These are phyloP conservation scores for Acer yangbiense DNA, from an alignment of 345 rosid species.

Conservation along the genomic window DNA sequence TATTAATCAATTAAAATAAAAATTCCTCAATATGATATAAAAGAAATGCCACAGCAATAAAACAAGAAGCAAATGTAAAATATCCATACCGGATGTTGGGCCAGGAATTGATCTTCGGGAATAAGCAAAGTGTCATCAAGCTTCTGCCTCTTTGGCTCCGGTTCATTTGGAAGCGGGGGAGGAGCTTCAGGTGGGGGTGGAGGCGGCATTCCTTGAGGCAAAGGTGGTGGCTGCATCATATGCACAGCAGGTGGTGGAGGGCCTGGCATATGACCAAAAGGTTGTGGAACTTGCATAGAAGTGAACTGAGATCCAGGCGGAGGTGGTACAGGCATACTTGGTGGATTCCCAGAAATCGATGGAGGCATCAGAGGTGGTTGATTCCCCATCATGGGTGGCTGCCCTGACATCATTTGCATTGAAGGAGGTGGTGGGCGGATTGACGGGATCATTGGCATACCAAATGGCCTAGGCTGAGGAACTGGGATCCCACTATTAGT, in stretches of 20 bases:
- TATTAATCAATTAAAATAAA: background rate
- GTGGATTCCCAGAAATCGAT: slow-evolving; percentile 37
- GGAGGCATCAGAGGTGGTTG: slow-evolving; percentile 41
- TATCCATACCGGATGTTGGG: slow-evolving; percentile 48
- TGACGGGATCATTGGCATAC: slow-evolving; percentile 41
- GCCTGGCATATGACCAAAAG: slow-evolving; percentile 35
- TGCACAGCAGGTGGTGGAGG: slow-evolving; percentile 35
- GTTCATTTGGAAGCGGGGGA: slow-evolving; percentile 97
- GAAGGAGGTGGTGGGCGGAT: slow-evolving; percentile 49
- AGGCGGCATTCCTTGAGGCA: slow-evolving; percentile 55
- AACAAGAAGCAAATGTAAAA: slow-evolving; percentile 7
- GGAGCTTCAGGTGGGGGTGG: slow-evolving; percentile 67
- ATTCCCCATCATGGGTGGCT: slow-evolving; percentile 41
- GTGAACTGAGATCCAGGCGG: slow-evolving; percentile 62
- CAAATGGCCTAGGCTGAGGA: slow-evolving; percentile 55
- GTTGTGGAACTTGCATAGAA: slow-evolving; percentile 38
- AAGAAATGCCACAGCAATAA: background rate
- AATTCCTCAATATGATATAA: background rate
- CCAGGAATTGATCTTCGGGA: slow-evolving; percentile 60
- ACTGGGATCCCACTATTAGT: slow-evolving; percentile 33
- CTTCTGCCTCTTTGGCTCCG: slow-evolving; percentile 89
- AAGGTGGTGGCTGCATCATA: slow-evolving; percentile 54
- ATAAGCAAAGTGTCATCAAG: slow-evolving; percentile 78
- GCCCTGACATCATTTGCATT: slow-evolving; percentile 45
- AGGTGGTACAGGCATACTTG: slow-evolving; percentile 43